phyloP scores from a whole-genome alignment of 2,329 filamentous ascomycete genomes.

The Plectosphaerella cucumerina region DNA sequence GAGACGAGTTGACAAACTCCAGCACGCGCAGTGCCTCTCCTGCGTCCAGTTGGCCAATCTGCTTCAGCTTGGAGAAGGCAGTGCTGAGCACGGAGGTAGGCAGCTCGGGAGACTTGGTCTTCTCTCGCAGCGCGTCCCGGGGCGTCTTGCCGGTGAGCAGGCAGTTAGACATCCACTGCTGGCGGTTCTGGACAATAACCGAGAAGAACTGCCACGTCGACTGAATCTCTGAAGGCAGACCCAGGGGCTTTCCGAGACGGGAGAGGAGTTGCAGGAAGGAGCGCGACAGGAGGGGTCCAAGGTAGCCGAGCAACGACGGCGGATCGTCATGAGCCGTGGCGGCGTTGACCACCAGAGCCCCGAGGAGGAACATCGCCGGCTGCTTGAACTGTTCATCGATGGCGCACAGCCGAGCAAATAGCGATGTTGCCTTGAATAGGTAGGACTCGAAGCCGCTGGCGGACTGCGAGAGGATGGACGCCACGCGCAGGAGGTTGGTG shows the following conservation, averaged over 20 bases:
- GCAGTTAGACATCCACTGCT: conserved; percentile 95
- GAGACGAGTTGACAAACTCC: conserved; percentile 81
- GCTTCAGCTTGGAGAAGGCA: conserved; percentile 67
- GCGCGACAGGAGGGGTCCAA: conserved; percentile 77
- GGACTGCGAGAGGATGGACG: conserved; percentile 58
- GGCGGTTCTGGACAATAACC: conserved; percentile 79
- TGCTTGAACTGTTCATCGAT: conserved; percentile 61
- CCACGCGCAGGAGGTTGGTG: conserved; percentile 65
- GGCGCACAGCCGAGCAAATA: conserved; percentile 74
- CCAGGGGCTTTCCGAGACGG: conserved; percentile 71
- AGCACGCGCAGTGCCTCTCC: conserved; percentile 70
- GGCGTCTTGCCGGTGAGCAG: conserved; percentile 85
- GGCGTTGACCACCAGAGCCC: conserved; percentile 68
- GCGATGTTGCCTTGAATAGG: conserved; percentile 74
- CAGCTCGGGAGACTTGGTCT: conserved; percentile 44
- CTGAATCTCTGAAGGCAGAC: conserved; percentile 59
- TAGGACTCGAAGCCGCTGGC: conserved; percentile 68
- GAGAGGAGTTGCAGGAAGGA: conserved; percentile 78
- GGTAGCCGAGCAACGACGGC: conserved; percentile 87
- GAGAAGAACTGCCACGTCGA: conserved; percentile 83
- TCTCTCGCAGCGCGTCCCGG: conserved; percentile 63
- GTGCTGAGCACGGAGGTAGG: conserved; percentile 65
- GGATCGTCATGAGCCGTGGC: conserved; percentile 67
- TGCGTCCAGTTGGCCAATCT: conserved; percentile 60
- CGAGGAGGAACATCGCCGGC: conserved; percentile 64